Percentiles rank a stretch among this genome's conserved stretches.
phyloP scores from a whole-genome alignment of 495 filamentous ascomycete species.

The Aspergillus sclerotiicarbonarius region DNA sequence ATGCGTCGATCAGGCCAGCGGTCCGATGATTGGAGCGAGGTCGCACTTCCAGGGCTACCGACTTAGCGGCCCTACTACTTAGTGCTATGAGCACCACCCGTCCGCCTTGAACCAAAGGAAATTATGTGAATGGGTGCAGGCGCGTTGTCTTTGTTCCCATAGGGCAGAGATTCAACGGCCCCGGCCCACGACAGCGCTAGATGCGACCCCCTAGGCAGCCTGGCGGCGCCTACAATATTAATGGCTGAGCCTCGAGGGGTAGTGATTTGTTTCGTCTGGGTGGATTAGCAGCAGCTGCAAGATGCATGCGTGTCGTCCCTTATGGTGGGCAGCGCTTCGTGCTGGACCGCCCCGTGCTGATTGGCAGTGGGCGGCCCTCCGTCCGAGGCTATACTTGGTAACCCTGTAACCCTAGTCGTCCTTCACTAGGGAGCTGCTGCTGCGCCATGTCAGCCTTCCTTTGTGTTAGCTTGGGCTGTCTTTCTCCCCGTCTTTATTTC shows the following conservation, averaged over 20 bases:
- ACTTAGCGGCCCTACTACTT: neutral
- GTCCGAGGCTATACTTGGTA: conserved; percentile 7
- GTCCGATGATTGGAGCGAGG: neutral
- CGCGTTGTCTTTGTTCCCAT: neutral
- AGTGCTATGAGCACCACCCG: neutral
- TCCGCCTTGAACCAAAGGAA: neutral
- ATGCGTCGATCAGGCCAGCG: conserved; percentile 1
- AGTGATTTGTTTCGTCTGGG: neutral
- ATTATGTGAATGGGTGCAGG: neutral
- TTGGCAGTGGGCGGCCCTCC: neutral
- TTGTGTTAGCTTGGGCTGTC: conserved; percentile 5
- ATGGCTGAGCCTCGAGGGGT: neutral
- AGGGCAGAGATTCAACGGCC: neutral
- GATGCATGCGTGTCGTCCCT: neutral
- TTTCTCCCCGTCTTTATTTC: conserved; percentile 5
- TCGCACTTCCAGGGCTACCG: neutral
- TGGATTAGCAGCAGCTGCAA: neutral
- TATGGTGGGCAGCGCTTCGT: neutral
- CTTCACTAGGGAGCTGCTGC: conserved; percentile 4
- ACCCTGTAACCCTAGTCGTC: neutral
- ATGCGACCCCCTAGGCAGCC: neutral
- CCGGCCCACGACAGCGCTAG: neutral
- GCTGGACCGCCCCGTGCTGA: neutral
- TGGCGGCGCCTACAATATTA: neutral
- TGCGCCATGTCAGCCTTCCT: conserved; percentile 22